Evolutionary conservation across 2,329 filamentous ascomycete species (phyloP).

Genomic region (Sphaceloma murrayae): DNA sequence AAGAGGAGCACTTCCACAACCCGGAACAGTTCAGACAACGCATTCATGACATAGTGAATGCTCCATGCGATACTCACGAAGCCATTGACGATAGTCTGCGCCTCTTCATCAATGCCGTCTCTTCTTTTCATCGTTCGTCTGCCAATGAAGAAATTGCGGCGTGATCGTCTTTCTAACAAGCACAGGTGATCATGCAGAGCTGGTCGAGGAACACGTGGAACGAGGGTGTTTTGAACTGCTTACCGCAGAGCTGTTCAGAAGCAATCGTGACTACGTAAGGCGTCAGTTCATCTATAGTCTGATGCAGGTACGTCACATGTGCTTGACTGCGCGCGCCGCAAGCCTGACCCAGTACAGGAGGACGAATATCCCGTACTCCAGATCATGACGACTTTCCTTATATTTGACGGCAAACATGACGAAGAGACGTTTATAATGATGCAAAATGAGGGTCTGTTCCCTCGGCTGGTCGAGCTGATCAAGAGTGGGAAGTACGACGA

Average conservation of each 20-base stretch:
- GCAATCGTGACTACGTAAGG: slow-evolving; percentile 76
- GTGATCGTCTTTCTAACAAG: too few relatives aligned
- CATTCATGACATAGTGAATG: slow-evolving; percentile 54
- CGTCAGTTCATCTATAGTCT: slow-evolving; percentile 88
- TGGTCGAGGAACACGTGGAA: slow-evolving; percentile 68
- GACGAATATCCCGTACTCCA: slow-evolving; percentile 74
- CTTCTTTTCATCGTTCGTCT: slow-evolving; percentile 54
- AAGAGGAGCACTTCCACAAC: slow-evolving; percentile 59
- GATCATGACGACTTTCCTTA: slow-evolving; percentile 70
- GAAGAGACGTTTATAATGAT: slow-evolving; percentile 76
- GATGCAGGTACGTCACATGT: slow-evolving; percentile 45
- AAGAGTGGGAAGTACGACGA: slow-evolving; percentile 54
- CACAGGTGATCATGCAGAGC: slow-evolving; percentile 54
- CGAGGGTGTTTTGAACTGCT: slow-evolving; percentile 72
- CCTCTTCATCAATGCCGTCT: slow-evolving; percentile 69
- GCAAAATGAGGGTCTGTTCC: slow-evolving; percentile 76
- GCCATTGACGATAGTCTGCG: slow-evolving; percentile 78
- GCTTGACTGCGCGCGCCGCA: slow-evolving; percentile 11
- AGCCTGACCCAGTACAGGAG: slow-evolving; percentile 52
- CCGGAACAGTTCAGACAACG: slow-evolving; percentile 68
- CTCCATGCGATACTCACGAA: slow-evolving; percentile 51
- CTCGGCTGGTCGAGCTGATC: slow-evolving; percentile 73
- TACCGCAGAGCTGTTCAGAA: slow-evolving; percentile 61
- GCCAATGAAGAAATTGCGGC: not conserved
- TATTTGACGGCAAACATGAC: slow-evolving; percentile 74